Evolutionary conservation across 192 early-diverging fungal genomes (phyloP).

Genomic region (Diversispora epigaea): DNA sequence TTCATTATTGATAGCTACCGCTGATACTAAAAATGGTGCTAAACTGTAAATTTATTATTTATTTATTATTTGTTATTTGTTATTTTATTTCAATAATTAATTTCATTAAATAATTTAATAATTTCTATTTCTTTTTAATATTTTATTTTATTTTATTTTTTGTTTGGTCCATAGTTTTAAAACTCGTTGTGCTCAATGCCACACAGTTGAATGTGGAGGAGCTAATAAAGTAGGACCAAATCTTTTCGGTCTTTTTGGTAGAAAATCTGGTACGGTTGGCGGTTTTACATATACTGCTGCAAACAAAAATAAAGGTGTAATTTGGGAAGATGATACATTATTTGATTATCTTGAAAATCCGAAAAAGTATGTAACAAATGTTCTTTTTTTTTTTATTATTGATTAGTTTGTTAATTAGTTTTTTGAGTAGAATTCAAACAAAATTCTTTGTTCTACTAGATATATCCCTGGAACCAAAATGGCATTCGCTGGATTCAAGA

Average conservation of each 20-base stretch:
- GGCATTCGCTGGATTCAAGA: constrained; percentile 95
- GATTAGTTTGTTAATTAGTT: not conserved
- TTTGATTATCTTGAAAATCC: constrained; percentile 98
- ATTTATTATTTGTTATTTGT: not conserved
- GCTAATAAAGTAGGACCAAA: constrained; percentile 97
- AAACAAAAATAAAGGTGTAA: constrained; percentile 81
- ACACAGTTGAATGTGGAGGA: constrained; percentile 87
- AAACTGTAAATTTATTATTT: too few species aligned
- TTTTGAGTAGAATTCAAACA: not conserved
- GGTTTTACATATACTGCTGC: constrained; percentile 94
- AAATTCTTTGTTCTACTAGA: not conserved
- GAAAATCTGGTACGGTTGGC: constrained; percentile 79
- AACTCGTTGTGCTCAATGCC: constrained; percentile 98
- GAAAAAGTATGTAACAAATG: constrained; percentile 74
- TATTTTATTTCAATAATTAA: not conserved
- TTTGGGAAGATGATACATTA: constrained; percentile 88
- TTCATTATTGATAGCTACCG: constrained; percentile 3
- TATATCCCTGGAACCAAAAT: constrained; percentile 95
- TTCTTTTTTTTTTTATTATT: not conserved
- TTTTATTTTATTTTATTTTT: not conserved
- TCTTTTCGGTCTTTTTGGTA: constrained; percentile 89
- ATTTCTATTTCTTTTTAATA: not conserved
- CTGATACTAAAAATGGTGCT: not conserved
- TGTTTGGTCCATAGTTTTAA: constrained; percentile 66
- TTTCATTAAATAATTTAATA: not conserved